A percentile compares a stretch with the other conserved stretches of the same genome.
Evolutionary conservation across 2,329 filamentous ascomycete genomes (phyloP).

Genomic region (Harringtonia lauricola): DNA sequence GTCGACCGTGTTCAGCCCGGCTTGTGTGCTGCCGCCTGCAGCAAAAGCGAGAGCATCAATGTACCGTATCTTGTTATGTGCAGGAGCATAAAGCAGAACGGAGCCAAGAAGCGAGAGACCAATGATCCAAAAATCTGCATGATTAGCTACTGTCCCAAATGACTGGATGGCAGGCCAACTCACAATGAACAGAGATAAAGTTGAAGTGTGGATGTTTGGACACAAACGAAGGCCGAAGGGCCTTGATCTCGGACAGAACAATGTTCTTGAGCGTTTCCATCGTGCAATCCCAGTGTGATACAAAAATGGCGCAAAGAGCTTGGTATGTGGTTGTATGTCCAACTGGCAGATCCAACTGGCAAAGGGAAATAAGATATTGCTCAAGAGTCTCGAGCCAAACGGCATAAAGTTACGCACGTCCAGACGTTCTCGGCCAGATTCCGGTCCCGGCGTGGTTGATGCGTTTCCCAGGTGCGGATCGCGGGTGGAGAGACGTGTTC

Average conservation of each 20-base stretch:
- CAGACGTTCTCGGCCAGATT: too few relatives aligned
- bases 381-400: too few relatives aligned
- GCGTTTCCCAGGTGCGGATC: too few relatives aligned
- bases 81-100: conserved; percentile 58
- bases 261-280: conserved; percentile 11
- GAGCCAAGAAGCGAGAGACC: conserved; percentile 62
- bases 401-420: too few relatives aligned
- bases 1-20: conserved; percentile 75
- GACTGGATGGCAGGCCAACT: conserved; percentile 19
- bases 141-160: background rate
- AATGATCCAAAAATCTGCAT: conserved; percentile 56
- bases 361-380: too few relatives aligned
- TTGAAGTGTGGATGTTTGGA: conserved; percentile 59
- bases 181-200: conserved; percentile 74
- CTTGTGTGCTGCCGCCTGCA: conserved; percentile 81
- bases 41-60: conserved; percentile 85
- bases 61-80: conserved; percentile 52
- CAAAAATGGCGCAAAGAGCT: too few relatives aligned
- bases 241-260: conserved; percentile 31
- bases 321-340: too few relatives aligned
- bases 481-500: too few relatives aligned
- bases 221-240: conserved; percentile 44
- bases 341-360: too few relatives aligned
- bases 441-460: too few relatives aligned
- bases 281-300: background rate